Evolutionary conservation across 2,329 filamentous ascomycete genomes (phyloP).

Genomic region (Pleoardoris graminearum): DNA sequence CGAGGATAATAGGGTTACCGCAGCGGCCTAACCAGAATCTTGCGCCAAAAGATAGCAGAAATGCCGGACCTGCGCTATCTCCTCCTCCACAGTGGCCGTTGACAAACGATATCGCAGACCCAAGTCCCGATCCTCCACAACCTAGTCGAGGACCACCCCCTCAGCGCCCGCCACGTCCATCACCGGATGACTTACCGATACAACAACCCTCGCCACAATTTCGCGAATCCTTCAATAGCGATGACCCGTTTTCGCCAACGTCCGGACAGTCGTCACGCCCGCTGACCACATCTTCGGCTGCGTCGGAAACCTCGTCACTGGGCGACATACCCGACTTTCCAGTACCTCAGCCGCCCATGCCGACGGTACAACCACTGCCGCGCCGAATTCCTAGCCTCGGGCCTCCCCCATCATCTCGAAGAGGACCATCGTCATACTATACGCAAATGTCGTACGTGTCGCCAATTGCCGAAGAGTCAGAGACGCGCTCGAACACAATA

Average conservation of each 20-base stretch:
- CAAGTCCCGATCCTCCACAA: constrained; percentile 25
- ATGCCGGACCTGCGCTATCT: constrained; percentile 23
- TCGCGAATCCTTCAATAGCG: constrained; percentile 34
- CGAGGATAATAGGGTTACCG: constrained; percentile 42
- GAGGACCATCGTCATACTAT: constrained; percentile 55
- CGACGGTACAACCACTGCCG: constrained; percentile 37
- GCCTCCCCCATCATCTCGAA: constrained; percentile 53
- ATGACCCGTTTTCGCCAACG: constrained; percentile 39
- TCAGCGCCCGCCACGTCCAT: constrained; percentile 48
- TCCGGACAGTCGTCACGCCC: constrained; percentile 37
- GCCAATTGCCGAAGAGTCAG: constrained; percentile 54
- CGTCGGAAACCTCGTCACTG: constrained; percentile 46
- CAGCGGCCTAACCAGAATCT: constrained; percentile 41
- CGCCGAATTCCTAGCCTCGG: constrained; percentile 50
- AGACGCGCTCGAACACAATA: constrained; percentile 50
- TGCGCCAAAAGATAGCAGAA: constrained; percentile 22
- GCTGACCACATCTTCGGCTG: constrained; percentile 43
- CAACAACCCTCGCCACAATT: constrained; percentile 33
- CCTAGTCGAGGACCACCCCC: constrained; percentile 45
- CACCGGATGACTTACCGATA: constrained; percentile 39
- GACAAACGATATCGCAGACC: constrained; percentile 36
- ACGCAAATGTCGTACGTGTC: constrained; percentile 53
- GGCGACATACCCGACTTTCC: constrained; percentile 50
- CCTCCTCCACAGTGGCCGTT: constrained; percentile 54
- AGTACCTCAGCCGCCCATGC: constrained; percentile 40